Conservation (phyloP, 2,329 filamentous ascomycete species). For the Penicillium decumbens region DNA sequence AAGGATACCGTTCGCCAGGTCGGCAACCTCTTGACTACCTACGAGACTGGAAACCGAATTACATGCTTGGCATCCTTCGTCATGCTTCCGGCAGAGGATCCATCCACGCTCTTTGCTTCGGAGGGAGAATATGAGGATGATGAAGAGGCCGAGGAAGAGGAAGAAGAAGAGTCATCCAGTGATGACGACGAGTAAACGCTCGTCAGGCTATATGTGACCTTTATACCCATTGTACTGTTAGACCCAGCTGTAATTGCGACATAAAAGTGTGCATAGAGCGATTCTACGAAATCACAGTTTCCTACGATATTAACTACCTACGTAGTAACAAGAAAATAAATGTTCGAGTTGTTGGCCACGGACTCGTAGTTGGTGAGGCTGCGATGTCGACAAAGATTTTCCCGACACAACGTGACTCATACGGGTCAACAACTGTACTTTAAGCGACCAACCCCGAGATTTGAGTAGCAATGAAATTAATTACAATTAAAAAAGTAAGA, state of each 20-base stretch:
- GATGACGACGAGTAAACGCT: slow-evolving; percentile 29
- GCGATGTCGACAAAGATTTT: neutral
- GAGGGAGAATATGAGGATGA: slow-evolving; percentile 44
- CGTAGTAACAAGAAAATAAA: no score
- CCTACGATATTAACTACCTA: neutral
- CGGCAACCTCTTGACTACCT: slow-evolving; percentile 67
- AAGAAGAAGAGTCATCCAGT: slow-evolving; percentile 27
- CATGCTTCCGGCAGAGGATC: slow-evolving; percentile 61
- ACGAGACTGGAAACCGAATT: slow-evolving; percentile 81
- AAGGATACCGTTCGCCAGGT: slow-evolving; percentile 41
- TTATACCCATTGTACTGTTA: slow-evolving; percentile 26
- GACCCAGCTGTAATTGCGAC: slow-evolving; percentile 14
- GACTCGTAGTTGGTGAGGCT: neutral
- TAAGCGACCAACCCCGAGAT: neutral
- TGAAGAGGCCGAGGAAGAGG: slow-evolving; percentile 25
- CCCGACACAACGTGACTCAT: neutral
- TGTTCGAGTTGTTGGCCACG: neutral
- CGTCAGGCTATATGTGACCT: slow-evolving; percentile 7
- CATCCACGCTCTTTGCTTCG: slow-evolving; percentile 57
- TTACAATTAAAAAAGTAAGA: neutral
- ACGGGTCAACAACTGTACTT: neutral
- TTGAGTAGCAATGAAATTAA: neutral
- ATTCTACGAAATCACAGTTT: neutral
- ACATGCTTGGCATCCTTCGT: slow-evolving; percentile 83
- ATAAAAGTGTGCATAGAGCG: slow-evolving; percentile 4